phyloP scores from a whole-genome alignment of 2,329 filamentous ascomycete species.

The Colletotrichum lini region DNA sequence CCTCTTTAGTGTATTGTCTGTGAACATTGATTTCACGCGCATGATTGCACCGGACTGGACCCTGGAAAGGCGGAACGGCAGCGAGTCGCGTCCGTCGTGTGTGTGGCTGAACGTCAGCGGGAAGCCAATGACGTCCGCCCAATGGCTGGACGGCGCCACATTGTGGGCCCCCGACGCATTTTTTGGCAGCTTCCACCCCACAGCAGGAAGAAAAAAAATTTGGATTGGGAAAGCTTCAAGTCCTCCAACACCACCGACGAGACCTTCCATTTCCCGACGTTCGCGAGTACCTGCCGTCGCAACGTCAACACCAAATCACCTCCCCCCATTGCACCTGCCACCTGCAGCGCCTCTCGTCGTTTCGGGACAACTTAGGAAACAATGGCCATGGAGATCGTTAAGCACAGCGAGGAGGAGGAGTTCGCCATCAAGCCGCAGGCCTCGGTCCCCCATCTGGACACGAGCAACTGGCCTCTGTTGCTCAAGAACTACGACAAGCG shows the following conservation, averaged over 20 bases:
- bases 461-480: slow-evolving; percentile 91
- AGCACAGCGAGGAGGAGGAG: slow-evolving; percentile 72
- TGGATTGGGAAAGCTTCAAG: slow-evolving; percentile 44
- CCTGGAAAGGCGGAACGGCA: slow-evolving; percentile 29
- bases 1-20: background rate
- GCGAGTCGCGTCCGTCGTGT: slow-evolving; percentile 34
- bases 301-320: slow-evolving; percentile 25
- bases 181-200: slow-evolving; percentile 42
- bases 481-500: slow-evolving; percentile 96
- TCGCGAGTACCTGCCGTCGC: slow-evolving; percentile 37
- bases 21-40: background rate
- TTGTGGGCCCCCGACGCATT: slow-evolving; percentile 22
- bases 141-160: slow-evolving; percentile 38
- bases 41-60: slow-evolving; percentile 10
- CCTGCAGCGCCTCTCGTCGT: slow-evolving; percentile 21
- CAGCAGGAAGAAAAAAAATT: slow-evolving; percentile 45
- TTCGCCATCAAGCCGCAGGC: slow-evolving; percentile 95
- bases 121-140: slow-evolving; percentile 20
- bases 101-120: slow-evolving; percentile 29
- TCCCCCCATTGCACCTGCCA: slow-evolving; percentile 25
- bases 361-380: slow-evolving; percentile 33
- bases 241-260: slow-evolving; percentile 42
- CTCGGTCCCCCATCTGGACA: slow-evolving; percentile 82
- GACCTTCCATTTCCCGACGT: slow-evolving; percentile 37
- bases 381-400: slow-evolving; percentile 65